phyloP scores from a whole-genome alignment of 2,329 filamentous ascomycete genomes.

The Dichotomopilus funicola region DNA sequence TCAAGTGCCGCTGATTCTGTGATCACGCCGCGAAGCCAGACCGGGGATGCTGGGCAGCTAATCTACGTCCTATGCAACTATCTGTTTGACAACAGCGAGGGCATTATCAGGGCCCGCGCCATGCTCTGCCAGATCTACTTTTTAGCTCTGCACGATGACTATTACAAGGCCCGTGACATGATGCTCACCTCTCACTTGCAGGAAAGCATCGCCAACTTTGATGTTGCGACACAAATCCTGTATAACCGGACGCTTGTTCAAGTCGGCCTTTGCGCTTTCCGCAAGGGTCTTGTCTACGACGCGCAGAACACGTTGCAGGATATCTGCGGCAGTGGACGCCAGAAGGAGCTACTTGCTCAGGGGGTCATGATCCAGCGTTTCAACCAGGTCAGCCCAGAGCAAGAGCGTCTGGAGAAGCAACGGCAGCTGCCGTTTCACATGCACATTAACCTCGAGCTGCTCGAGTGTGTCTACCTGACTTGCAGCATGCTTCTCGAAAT shows the following conservation, averaged over 20 bases:
- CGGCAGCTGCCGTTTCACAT: conserved; percentile 98
- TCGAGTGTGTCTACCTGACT: conserved; percentile 97
- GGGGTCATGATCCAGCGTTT: conserved; percentile 98
- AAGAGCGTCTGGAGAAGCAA: conserved; percentile 95
- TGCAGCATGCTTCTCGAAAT: conserved; percentile 99
- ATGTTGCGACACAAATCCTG: conserved; percentile 93
- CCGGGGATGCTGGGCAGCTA: conserved; percentile 64
- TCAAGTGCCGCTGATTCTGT: conserved; percentile 63
- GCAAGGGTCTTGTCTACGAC: conserved; percentile 92
- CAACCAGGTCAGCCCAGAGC: conserved; percentile 91
- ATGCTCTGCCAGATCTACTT: conserved; percentile 99
- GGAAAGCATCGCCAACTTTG: conserved; percentile 93
- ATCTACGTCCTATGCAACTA: conserved; percentile 89
- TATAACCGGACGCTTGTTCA: conserved; percentile 98
- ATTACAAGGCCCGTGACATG: conserved; percentile 97
- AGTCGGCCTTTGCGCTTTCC: conserved; percentile 96
- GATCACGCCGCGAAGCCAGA: conserved; percentile 68
- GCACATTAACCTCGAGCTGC: conserved; percentile 98
- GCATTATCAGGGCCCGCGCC: conserved; percentile 89
- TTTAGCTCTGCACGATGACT: conserved; percentile 92
- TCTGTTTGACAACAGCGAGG: conserved; percentile 88
- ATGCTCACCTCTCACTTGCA: conserved; percentile 99
- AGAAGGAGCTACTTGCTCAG: conserved; percentile 96
- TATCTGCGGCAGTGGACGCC: conserved; percentile 92
- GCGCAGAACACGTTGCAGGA: conserved; percentile 96